Evolutionary conservation across 805 yeast species (phyloP).

Genomic region (Scheffersomyces spartinae): DNA sequence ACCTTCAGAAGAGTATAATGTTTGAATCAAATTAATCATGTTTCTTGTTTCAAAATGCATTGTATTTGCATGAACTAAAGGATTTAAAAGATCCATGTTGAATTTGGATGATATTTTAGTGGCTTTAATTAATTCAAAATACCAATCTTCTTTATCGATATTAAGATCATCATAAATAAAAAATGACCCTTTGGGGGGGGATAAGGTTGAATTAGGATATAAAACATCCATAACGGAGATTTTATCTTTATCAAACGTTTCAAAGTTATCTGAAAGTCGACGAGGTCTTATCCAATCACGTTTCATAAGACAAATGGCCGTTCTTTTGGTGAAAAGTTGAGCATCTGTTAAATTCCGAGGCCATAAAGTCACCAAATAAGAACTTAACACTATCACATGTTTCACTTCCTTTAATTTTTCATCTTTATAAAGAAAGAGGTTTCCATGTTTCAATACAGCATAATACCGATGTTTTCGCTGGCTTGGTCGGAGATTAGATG

Average conservation of each 20-base stretch:
- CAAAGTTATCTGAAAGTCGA: conserved; percentile 9
- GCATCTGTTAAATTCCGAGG: conserved; percentile 69
- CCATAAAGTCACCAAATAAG: conserved; percentile 71
- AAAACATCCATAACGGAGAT: conserved; percentile 14
- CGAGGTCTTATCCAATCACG: conserved; percentile 21
- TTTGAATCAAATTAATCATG: conserved; percentile 62
- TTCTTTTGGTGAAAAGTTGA: conserved; percentile 66
- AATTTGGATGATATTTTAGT: conserved; percentile 50
- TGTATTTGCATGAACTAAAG: conserved; percentile 59
- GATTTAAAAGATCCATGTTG: conserved; percentile 22
- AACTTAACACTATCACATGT: conserved; percentile 68
- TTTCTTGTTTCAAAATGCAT: conserved; percentile 61
- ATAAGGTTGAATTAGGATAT: conserved; percentile 9
- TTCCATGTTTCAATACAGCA: conserved; percentile 77
- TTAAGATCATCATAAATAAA: conserved; percentile 71
- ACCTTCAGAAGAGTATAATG: conserved; percentile 71
- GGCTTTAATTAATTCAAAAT: conserved; percentile 73
- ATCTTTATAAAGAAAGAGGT: conserved; percentile 73
- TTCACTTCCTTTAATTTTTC: conserved; percentile 52
- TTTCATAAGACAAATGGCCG: conserved; percentile 65
- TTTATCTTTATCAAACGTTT: conserved; percentile 4
- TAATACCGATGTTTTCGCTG: conserved; percentile 48
- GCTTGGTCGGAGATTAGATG: conserved; percentile 3
- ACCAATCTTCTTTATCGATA: conserved; percentile 86
- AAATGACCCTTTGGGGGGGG: conserved; percentile 29